Evolutionary conservation across 1,284 basidiomycete genomes (phyloP).

Genomic region (Peniophora sp.): DNA sequence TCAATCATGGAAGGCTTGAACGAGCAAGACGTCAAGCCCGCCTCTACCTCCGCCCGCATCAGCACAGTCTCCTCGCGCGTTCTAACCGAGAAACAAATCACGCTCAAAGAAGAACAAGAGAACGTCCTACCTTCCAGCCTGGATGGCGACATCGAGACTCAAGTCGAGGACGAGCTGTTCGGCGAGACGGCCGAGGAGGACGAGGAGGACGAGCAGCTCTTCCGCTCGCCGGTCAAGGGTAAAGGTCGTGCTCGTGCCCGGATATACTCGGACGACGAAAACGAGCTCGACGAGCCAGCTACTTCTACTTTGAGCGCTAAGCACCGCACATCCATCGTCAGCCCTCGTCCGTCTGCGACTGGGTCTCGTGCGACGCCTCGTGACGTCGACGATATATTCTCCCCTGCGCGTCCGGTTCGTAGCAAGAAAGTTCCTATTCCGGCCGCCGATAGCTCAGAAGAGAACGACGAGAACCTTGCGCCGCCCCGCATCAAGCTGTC

Average conservation of each 20-base stretch:
- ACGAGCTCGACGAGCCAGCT: constrained; percentile 3
- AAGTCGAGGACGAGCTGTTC: constrained; percentile 3
- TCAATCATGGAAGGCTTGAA: neutral
- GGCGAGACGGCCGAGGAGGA: constrained; percentile 8
- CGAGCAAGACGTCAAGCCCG: neutral
- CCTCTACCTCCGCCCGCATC: neutral
- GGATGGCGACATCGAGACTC: constrained; percentile 5
- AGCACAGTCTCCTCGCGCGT: neutral
- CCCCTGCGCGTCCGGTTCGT: constrained; percentile 2
- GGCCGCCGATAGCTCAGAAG: neutral
- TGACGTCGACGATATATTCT: constrained; percentile 6
- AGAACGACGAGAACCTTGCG: neutral
- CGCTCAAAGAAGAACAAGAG: no score
- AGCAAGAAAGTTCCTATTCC: constrained; percentile 1
- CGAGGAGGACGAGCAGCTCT: constrained; percentile 6
- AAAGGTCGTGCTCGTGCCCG: constrained; percentile 9
- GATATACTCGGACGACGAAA: constrained; percentile 11
- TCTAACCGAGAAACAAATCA: neutral
- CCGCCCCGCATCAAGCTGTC: no score
- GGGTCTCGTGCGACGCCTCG: neutral
- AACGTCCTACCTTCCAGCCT: neutral
- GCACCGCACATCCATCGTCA: neutral
- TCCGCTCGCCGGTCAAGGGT: constrained; percentile 5
- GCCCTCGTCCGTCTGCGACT: neutral
- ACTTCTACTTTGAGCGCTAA: neutral